Evolutionary conservation across 345 rosid species (phyloP).

Genomic region (Populus euphratica): DNA sequence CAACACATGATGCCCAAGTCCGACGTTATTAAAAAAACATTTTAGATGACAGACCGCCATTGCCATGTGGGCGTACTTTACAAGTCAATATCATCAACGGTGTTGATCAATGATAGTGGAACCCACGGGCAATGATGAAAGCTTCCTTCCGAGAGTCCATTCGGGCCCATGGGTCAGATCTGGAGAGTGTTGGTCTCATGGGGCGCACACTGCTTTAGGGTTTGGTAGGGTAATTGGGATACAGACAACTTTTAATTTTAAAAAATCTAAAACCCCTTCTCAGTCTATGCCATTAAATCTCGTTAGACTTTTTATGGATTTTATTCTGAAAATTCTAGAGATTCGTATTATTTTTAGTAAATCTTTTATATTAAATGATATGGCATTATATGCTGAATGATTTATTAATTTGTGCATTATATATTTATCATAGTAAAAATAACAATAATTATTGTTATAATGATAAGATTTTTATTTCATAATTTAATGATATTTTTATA

Average conservation of each 20-base stretch:
- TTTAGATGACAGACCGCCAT: background rate
- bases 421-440: too few species aligned
- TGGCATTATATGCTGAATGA: too few species aligned
- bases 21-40: background rate
- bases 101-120: background rate
- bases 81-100: background rate
- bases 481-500: too few species aligned
- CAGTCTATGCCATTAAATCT: too few species aligned
- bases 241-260: background rate
- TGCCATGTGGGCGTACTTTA: background rate
- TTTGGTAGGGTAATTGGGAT: background rate
- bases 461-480: too few species aligned
- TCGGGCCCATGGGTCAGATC: background rate
- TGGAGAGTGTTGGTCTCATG: constrained; percentile 2
- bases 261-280: too few species aligned
- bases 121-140: background rate
- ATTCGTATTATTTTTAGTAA: too few species aligned
- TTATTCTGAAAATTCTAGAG: too few species aligned
- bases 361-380: too few species aligned
- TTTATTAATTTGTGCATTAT: too few species aligned
- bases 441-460: too few species aligned
- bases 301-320: too few species aligned
- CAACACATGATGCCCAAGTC: background rate
- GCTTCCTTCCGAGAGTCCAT: background rate
- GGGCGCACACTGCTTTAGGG: constrained; percentile 4